Percentiles rank a stretch among this genome's conserved stretches.
Evolutionary conservation across 2,329 filamentous ascomycete genomes (phyloP).

Genomic region (Aspergillus sp.): DNA sequence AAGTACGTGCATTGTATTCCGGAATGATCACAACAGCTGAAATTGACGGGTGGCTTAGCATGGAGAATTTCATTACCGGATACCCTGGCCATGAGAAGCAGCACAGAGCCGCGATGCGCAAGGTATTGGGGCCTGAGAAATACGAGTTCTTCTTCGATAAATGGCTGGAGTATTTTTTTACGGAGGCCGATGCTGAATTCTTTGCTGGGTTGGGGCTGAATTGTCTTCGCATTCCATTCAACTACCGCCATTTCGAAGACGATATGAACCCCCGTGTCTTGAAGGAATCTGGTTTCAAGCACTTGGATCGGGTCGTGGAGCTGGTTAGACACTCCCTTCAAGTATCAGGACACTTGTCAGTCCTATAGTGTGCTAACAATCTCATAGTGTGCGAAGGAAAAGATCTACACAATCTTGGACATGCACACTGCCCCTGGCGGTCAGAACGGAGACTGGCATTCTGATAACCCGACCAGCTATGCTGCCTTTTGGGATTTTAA

Average conservation of each 20-base stretch:
- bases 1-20: conserved; percentile 27
- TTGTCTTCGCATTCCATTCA: conserved; percentile 60
- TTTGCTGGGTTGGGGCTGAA: conserved; percentile 56
- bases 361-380: not conserved
- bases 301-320: conserved; percentile 48
- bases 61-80: conserved; percentile 65
- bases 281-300: conserved; percentile 47
- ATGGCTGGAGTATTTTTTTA: conserved; percentile 58
- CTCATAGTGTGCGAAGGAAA: conserved; percentile 42
- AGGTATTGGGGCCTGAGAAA: conserved; percentile 55
- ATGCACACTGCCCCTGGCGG: conserved; percentile 50
- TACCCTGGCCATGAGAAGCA: conserved; percentile 58
- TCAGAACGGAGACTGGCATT: conserved; percentile 52
- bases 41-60: conserved; percentile 28
- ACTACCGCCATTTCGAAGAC: conserved; percentile 55
- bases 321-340: conserved; percentile 23
- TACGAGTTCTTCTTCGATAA: conserved; percentile 61
- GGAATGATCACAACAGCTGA: conserved; percentile 4
- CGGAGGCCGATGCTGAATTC: conserved; percentile 57
- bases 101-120: conserved; percentile 53
- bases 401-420: conserved; percentile 52
- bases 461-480: conserved; percentile 45
- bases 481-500: conserved; percentile 52
- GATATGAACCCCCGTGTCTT: conserved; percentile 47
- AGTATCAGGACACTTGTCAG: not conserved